Evolutionary conservation across 169 alveolate genomes (phyloP), one percentile per base, ranked within the genome.

Genomic region (Eimeria tenella): DNA sequence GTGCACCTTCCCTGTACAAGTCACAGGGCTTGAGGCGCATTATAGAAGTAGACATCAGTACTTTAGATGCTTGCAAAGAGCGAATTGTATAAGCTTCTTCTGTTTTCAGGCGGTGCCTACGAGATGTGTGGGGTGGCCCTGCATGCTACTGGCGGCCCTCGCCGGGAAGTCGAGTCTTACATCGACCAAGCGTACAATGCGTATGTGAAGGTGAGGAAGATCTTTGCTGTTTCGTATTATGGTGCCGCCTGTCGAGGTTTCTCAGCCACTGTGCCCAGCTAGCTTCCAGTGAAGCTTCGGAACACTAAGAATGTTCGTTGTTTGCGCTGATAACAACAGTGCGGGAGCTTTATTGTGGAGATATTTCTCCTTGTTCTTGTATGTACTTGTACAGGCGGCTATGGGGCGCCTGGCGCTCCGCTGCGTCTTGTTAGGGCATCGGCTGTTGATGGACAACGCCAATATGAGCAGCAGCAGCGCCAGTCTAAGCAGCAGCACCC

Each of bases 371-470:
- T 77, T 21, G 68, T 21, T 23, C 50, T 17, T 11, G 68, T 52
- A 0, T 42, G 17, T 42, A n/a, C 21, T 19, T 15, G 10, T n/a
- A n/a, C 71, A 87, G 93, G 93, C 93, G 42, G 73, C 75, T 11
- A 73, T 73, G 60, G 93, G 93, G 15, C 93, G 93, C n/a, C 74
- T 87, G 86, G 93, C 93, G 62, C 86, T 87, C 9, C 93, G 93
- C 58, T 87, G 93, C 74, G 86, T 87, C 49, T 52, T 87, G 62
- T 86, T 87, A 62, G 93, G 86, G 86, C 73, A 42, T 21, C 93
- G 93, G 42, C 9, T 87, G 73, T 19, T 77, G 84, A 87, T 87
- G 86, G 93, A 87, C 52, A 15, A 1, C 52, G 58, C 21, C 68
- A 17, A 17, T 17, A 58, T 10, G 21, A 58, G 68, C 68, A 68